Evolutionary conservation across 2,329 filamentous ascomycete genomes (phyloP).

Genomic region (Colletotrichum lindemuthianum): DNA sequence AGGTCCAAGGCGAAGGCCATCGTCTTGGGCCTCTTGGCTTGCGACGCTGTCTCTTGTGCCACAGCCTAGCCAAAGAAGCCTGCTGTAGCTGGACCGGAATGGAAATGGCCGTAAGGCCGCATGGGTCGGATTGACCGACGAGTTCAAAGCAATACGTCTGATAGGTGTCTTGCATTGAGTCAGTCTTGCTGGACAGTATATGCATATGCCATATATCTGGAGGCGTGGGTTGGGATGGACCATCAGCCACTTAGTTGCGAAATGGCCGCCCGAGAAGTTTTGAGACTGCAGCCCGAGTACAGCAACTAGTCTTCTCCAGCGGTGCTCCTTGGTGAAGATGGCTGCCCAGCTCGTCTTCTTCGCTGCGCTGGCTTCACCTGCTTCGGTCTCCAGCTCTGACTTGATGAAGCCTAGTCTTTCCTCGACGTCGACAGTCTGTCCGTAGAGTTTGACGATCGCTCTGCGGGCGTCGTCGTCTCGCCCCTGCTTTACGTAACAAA

Average conservation of each 20-base stretch:
- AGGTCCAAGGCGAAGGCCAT: constrained; percentile 42
- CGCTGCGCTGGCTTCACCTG: constrained; percentile 39
- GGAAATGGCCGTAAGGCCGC: constrained; percentile 44
- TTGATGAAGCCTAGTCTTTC: constrained; percentile 41
- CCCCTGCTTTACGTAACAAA: constrained; percentile 44
- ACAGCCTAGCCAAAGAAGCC: constrained; percentile 44
- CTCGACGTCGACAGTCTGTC: constrained; percentile 38
- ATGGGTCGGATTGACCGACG: constrained; percentile 43
- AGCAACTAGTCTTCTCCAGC: constrained; percentile 40
- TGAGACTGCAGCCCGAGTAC: constrained; percentile 42
- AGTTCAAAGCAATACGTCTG: constrained; percentile 45
- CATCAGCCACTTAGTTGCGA: constrained; percentile 40
- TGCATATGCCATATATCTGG: too few species aligned
- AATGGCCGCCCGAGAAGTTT: constrained; percentile 45
- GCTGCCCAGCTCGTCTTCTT: constrained; percentile 44
- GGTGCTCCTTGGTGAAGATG: constrained; percentile 44
- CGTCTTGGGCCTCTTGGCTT: constrained; percentile 43
- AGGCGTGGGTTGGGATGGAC: too few species aligned
- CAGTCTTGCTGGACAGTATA: too few species aligned
- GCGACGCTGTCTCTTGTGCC: constrained; percentile 42
- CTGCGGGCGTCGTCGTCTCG: constrained; percentile 42
- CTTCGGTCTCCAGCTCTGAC: constrained; percentile 40
- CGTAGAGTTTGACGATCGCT: constrained; percentile 41
- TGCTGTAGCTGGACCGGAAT: too few species aligned
- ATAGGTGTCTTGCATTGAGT: constrained; percentile 40